A percentile compares a stretch with the other conserved stretches of the same genome.
phyloP scores from a whole-genome alignment of 805 yeast species.

The Debaryomyces maramus region DNA sequence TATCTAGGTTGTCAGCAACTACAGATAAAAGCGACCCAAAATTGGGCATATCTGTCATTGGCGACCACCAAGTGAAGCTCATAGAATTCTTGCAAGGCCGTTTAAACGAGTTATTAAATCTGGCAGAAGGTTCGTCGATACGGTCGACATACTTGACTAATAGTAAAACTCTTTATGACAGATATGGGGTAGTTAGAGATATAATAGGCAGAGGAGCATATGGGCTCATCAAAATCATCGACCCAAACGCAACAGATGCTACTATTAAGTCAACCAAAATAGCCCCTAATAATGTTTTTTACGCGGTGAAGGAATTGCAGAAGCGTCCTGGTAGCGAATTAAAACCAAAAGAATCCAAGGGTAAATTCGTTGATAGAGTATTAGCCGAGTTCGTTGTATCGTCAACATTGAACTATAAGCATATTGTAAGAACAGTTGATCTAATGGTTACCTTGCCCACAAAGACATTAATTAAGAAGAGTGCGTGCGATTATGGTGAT shows the following conservation, averaged over 20 bases:
- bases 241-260: slow-evolving; percentile 14
- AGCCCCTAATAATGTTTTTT: slow-evolving; percentile 12
- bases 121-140: slow-evolving; percentile 2
- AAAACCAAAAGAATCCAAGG: slow-evolving; percentile 24
- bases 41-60: slow-evolving; percentile 26
- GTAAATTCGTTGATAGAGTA: slow-evolving; percentile 65
- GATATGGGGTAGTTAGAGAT: slow-evolving; percentile 35
- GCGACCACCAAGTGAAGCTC: slow-evolving; percentile 26
- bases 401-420: slow-evolving; percentile 69
- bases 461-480: not conserved
- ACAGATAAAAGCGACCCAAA: slow-evolving; percentile 17
- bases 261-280: not conserved
- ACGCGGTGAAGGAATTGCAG: slow-evolving; percentile 37
- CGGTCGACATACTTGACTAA: slow-evolving; percentile 12
- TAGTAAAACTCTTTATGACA: slow-evolving; percentile 27
- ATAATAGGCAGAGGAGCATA: slow-evolving; percentile 40
- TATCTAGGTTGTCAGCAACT: slow-evolving; percentile 23
- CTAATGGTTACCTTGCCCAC: slow-evolving; percentile 50
- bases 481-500: slow-evolving; percentile 2
- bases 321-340: slow-evolving; percentile 16
- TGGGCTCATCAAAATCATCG: slow-evolving; percentile 37
- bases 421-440: slow-evolving; percentile 76
- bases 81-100: slow-evolving; percentile 21
- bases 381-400: slow-evolving; percentile 91
- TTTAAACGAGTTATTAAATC: slow-evolving; percentile 16